phyloP scores from a whole-genome alignment of 495 filamentous ascomycete genomes.

The Cudoniella acicularis region DNA sequence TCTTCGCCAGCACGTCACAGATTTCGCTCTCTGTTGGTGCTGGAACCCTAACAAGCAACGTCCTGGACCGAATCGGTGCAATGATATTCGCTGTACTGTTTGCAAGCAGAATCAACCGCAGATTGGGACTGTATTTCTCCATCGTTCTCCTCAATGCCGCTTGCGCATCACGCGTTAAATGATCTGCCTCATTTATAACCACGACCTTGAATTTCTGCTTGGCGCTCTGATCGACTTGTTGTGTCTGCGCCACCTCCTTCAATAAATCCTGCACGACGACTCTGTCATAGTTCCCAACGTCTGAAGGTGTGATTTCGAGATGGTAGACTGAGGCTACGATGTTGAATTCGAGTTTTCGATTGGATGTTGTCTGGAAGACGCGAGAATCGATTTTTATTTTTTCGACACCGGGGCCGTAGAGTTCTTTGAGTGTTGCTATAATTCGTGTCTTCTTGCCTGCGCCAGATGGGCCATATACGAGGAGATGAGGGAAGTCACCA shows the following conservation, averaged over 20 bases:
- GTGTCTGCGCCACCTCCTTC: constrained; percentile 97
- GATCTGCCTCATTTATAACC: constrained; percentile 98
- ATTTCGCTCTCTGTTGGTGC: constrained; percentile 86
- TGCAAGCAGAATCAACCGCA: constrained; percentile 85
- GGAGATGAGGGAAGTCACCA: constrained; percentile 94
- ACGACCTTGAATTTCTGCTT: constrained; percentile 96
- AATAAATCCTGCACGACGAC: constrained; percentile 94
- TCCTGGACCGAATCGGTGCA: constrained; percentile 86
- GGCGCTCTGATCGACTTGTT: constrained; percentile 88
- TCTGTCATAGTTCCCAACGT: constrained; percentile 94
- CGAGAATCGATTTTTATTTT: constrained; percentile 97
- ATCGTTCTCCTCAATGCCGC: constrained; percentile 92
- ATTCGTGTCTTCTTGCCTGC: constrained; percentile 98
- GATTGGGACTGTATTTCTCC: constrained; percentile 97
- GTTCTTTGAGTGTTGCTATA: constrained; percentile 85
- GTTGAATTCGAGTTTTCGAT: constrained; percentile 98
- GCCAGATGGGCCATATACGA: constrained; percentile 93
- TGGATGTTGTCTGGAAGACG: constrained; percentile 90
- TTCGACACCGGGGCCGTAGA: constrained; percentile 88
- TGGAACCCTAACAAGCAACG: constrained; percentile 84
- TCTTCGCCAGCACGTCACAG: constrained; percentile 65
- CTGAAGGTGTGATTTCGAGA: constrained; percentile 94
- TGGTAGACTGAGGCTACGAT: constrained; percentile 95
- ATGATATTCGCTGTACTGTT: constrained; percentile 98
- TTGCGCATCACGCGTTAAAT: constrained; percentile 90